Percentiles rank a stretch among this genome's conserved stretches.
phyloP scores from a whole-genome alignment of 371 early-diverging fungal species.

The Rhizopus delemar region DNA sequence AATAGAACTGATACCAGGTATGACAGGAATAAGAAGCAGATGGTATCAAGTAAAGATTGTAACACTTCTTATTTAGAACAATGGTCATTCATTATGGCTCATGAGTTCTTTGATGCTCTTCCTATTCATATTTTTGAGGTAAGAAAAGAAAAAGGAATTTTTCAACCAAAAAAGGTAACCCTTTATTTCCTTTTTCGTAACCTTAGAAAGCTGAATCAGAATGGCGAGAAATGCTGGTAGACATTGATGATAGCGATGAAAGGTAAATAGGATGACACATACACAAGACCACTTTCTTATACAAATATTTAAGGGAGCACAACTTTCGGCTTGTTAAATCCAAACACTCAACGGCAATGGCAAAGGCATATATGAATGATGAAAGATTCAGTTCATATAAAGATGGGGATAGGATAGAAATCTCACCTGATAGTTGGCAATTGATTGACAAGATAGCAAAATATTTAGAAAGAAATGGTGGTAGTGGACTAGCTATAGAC shows the following conservation, averaged over 20 bases:
- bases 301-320: slow-evolving; percentile 44
- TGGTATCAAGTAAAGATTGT: not conserved
- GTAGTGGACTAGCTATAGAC: slow-evolving; percentile 84
- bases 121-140: slow-evolving; percentile 88
- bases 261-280: slow-evolving; percentile 33
- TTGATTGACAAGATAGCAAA: slow-evolving; percentile 66
- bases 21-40: not conserved
- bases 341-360: slow-evolving; percentile 67
- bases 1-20: slow-evolving; percentile 68
- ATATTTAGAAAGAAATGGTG: slow-evolving; percentile 62
- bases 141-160: not conserved
- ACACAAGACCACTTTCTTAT: not conserved
- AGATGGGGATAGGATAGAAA: slow-evolving; percentile 79
- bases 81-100: slow-evolving; percentile 74
- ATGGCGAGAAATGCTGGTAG: slow-evolving; percentile 90
- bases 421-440: slow-evolving; percentile 79
- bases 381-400: slow-evolving; percentile 43
- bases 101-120: slow-evolving; percentile 97
- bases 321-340: slow-evolving; percentile 83
- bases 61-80: slow-evolving; percentile 32
- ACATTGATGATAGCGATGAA: slow-evolving; percentile 68
- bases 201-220: slow-evolving; percentile 68
- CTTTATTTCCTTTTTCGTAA: not conserved
- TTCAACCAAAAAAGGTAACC: no score
- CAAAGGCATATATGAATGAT: slow-evolving; percentile 57